Percentiles rank a stretch among this genome's conserved stretches.
Conservation (phyloP, 306 rosid genomes). For the Hippophae tibetana region DNA sequence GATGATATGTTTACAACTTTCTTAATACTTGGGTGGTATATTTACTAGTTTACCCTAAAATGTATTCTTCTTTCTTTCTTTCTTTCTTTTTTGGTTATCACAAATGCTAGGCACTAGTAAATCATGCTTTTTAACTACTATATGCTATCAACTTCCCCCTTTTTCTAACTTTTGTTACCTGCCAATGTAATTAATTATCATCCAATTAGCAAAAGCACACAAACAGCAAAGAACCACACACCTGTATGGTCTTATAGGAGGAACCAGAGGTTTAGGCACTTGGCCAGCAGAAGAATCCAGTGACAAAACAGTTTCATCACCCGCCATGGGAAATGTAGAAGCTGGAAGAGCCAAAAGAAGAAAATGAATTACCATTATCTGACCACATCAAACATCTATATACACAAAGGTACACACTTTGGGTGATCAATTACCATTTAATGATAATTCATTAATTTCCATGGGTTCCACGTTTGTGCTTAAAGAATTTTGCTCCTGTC, state of each 20-base stretch:
- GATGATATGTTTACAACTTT: no score
- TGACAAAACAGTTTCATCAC: constrained; percentile 60
- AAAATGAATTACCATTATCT: constrained; percentile 11
- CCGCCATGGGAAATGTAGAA: constrained; percentile 49
- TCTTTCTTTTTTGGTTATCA: no score
- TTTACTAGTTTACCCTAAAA: no score
- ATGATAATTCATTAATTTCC: constrained; percentile 49
- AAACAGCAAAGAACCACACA: constrained; percentile 17
- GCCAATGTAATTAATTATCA: no score
- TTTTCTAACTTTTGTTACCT: neutral
- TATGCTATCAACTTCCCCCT: no score
- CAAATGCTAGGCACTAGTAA: no score
- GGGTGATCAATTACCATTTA: constrained; percentile 41
- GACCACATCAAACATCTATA: neutral
- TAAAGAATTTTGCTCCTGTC: constrained; percentile 48
- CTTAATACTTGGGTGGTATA: no score
- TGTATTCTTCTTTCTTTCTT: no score
- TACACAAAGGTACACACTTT: constrained; percentile 9
- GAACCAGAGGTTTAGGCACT: constrained; percentile 33
- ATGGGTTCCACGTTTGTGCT: constrained; percentile 33
- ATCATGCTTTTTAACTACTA: no score
- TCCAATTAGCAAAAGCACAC: neutral
- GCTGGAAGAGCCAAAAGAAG: constrained; percentile 37
- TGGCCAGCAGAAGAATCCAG: constrained; percentile 50
- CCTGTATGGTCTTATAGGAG: constrained; percentile 55